Percentiles rank a stretch among this genome's conserved stretches.
phyloP scores from a whole-genome alignment of 352 stramenopile genomes.

The Elongisporangium anandrum region DNA sequence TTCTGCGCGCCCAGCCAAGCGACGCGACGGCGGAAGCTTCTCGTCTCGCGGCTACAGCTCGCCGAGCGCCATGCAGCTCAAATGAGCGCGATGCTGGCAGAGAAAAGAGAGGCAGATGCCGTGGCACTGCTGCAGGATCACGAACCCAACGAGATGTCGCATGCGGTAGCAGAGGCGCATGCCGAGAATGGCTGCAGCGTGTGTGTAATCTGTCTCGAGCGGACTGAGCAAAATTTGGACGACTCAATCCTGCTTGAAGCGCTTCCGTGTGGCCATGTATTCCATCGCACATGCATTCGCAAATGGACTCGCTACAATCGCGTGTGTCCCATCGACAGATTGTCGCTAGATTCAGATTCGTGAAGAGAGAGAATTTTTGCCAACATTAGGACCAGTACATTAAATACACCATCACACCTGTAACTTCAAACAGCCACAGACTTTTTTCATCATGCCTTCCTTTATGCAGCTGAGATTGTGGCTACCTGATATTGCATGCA shows the following conservation, averaged over 20 bases:
- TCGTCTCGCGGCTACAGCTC: background rate
- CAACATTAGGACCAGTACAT: background rate
- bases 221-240: background rate
- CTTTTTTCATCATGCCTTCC: background rate
- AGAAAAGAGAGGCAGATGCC: background rate
- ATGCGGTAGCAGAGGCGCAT: background rate
- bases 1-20: background rate
- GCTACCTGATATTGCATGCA: background rate
- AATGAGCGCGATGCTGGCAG: background rate
- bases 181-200: background rate
- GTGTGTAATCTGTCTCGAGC: background rate
- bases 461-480: background rate
- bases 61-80: background rate
- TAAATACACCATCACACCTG: background rate
- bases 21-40: background rate
- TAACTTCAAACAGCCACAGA: background rate
- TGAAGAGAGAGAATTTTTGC: background rate
- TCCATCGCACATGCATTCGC: conserved; percentile 27
- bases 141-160: background rate
- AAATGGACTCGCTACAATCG: conserved; percentile 27
- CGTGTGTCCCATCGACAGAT: conserved; percentile 30
- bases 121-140: background rate
- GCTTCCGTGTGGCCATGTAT: conserved; percentile 35
- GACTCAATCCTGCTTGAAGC: conserved; percentile 6
- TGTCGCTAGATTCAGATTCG: conserved; percentile 9